Conservation (phyloP, 805 yeast species). For the Grigorovia humatica region DNA sequence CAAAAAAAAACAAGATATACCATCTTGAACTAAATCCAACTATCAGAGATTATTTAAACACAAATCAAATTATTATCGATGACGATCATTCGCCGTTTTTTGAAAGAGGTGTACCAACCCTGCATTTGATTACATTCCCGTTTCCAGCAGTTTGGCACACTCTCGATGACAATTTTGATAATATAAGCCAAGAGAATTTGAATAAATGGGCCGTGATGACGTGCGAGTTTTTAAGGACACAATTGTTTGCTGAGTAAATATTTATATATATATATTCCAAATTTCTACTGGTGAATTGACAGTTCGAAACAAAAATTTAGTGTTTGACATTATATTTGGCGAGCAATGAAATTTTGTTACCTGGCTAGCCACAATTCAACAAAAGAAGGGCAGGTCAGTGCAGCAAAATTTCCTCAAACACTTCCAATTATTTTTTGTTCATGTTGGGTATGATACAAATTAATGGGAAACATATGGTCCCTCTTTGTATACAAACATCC, state of each 20-base stretch:
- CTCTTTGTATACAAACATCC: too few relatives aligned
- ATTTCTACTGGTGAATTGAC: too few relatives aligned
- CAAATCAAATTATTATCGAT: slow-evolving; percentile 10
- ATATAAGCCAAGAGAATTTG: slow-evolving; percentile 32
- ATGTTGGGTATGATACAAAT: too few relatives aligned
- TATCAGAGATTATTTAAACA: slow-evolving; percentile 7
- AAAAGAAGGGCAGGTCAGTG: too few relatives aligned
- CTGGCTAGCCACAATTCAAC: too few relatives aligned
- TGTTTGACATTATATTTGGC: too few relatives aligned
- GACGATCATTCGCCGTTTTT: slow-evolving; percentile 51
- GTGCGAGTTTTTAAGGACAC: slow-evolving; percentile 27
- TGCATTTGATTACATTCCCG: slow-evolving; percentile 43
- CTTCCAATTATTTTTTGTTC: too few relatives aligned
- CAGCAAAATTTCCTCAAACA: too few relatives aligned
- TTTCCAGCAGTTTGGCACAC: slow-evolving; percentile 50
- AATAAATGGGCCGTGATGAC: slow-evolving; percentile 39
- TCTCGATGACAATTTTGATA: slow-evolving; percentile 34
- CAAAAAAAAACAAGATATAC: not conserved
- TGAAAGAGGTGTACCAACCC: slow-evolving; percentile 35
- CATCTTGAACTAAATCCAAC: slow-evolving; percentile 7
- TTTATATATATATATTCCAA: too few relatives aligned
- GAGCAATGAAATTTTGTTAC: too few relatives aligned
- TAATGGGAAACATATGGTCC: too few relatives aligned
- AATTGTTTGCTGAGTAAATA: not conserved
- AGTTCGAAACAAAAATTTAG: too few relatives aligned